Evolutionary conservation across 2,329 filamentous ascomycete species (phyloP).

Genomic region (Huntiella omanensis): DNA sequence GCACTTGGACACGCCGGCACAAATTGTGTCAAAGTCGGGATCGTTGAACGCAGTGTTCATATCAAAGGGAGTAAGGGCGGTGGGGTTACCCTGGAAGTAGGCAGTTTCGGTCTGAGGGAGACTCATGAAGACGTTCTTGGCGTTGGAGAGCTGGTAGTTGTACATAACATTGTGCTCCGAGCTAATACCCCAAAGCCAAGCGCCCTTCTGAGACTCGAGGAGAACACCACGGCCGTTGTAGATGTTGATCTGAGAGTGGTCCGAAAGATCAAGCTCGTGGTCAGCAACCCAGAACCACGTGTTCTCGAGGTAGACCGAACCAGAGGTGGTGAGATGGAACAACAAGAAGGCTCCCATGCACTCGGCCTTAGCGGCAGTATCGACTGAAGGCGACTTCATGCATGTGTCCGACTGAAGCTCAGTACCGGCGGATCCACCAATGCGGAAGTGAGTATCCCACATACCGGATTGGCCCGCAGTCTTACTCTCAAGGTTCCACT

Average conservation of each 20-base stretch:
- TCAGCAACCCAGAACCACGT: slow-evolving; percentile 82
- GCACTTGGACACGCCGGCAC: slow-evolving; percentile 28
- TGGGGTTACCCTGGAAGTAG: slow-evolving; percentile 70
- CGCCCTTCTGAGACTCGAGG: slow-evolving; percentile 54
- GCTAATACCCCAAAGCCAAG: slow-evolving; percentile 68
- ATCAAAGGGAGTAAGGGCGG: slow-evolving; percentile 46
- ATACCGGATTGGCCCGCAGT: slow-evolving; percentile 54
- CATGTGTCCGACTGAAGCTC: slow-evolving; percentile 64
- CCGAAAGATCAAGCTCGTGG: slow-evolving; percentile 62
- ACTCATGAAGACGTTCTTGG: slow-evolving; percentile 63
- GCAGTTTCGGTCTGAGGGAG: slow-evolving; percentile 81
- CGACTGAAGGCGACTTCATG: slow-evolving; percentile 50
- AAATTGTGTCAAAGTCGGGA: slow-evolving; percentile 46
- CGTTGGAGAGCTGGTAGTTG: slow-evolving; percentile 71
- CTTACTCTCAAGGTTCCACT: slow-evolving; percentile 67
- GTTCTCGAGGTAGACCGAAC: slow-evolving; percentile 69
- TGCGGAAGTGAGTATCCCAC: slow-evolving; percentile 92
- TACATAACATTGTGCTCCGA: slow-evolving; percentile 48
- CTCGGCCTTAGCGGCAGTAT: slow-evolving; percentile 39
- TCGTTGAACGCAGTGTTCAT: slow-evolving; percentile 40
- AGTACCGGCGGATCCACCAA: slow-evolving; percentile 74
- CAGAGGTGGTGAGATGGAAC: slow-evolving; percentile 41
- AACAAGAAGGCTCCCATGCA: slow-evolving; percentile 61
- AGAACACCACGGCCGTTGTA: slow-evolving; percentile 75
- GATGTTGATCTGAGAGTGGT: slow-evolving; percentile 64